Base-by-base conservation (phyloP, 2,329 filamentous ascomycete species). In the Colletotrichum somersetense region DNA sequence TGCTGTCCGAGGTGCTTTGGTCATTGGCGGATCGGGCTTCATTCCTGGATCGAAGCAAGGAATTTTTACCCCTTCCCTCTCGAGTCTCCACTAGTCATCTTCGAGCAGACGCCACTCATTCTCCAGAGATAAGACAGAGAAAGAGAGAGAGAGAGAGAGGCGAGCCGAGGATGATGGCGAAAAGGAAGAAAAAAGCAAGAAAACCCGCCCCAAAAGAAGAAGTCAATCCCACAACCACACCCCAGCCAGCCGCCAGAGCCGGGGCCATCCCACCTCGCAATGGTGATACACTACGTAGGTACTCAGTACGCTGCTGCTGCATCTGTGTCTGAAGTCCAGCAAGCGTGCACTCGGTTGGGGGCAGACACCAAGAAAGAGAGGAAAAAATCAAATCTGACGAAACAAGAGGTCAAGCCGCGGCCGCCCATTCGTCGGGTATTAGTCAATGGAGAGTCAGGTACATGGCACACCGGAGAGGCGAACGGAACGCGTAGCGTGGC, bases 331-430 rank as follows among this genome's bases (percentile, higher is more conserved):
- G 38, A 69, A 69, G 44, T 23, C 42, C 61, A 10, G 10, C 66
- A 44, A 55, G 44, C 16, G 26, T 26, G 20, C 46, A 38, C 56
- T 40, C 14, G 18, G 33, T 30, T 23, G 26, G 42, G 48, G 16
- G 10, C 0, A 48, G 6, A 48, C 20, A 7, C 30, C 30, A 30
- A 30, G 30, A 5, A 4, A n/a, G 11, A 26, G 5, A 40, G 23
- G 8, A 38, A 44, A 40, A 52, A 68, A 62, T 18, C 12, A 68
- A 59, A 65, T n/a, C 70, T 61, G 70, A 72, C 66, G 70, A 72
- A 72, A 72, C 70, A 61, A 65, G 70, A 72, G 70, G 70, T 70
- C 66, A 72, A 70, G 70, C 53, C 59, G 53, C 66, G 53, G 55
- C 46, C 61, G 59, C 59, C 57, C 53, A 72, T 72, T 72, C 70